These are phyloP conservation scores for Asclepias syriaca DNA, from an alignment of 257 asterid genomes.

Conservation along the genomic window DNA sequence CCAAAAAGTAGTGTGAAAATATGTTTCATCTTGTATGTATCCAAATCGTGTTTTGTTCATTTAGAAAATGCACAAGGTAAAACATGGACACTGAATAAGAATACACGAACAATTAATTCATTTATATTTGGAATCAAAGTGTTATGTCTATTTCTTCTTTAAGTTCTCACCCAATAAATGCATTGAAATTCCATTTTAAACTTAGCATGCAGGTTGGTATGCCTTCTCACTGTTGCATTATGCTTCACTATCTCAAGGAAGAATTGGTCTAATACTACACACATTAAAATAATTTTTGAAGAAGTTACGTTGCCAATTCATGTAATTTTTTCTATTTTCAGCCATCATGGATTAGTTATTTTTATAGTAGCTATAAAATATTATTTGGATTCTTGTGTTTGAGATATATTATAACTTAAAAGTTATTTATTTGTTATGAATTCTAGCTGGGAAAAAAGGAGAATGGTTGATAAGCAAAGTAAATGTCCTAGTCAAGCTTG, in stretches of 20 bases:
- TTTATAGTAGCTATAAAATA: background rate
- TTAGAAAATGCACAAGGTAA: background rate
- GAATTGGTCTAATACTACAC: background rate
- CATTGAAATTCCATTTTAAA: too few relatives aligned
- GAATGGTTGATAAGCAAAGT: background rate
- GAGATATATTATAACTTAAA: background rate
- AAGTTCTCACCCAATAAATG: too few relatives aligned
- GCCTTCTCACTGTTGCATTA: too few relatives aligned
- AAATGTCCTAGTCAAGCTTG: background rate
- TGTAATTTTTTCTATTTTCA: background rate
- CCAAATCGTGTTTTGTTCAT: background rate
- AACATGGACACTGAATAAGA: background rate
- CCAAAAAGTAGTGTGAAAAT: background rate
- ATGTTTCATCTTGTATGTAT: background rate
- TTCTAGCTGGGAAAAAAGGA: background rate
- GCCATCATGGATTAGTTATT: background rate
- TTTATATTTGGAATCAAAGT: too few relatives aligned
- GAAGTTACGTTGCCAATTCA: background rate
- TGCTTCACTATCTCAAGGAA: background rate
- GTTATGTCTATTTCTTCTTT: too few relatives aligned
- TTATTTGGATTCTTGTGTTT: background rate
- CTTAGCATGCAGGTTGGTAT: too few relatives aligned
- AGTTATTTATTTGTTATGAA: background rate
- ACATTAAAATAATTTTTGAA: background rate
- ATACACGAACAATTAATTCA: background rate